Percentiles rank a stretch among this genome's conserved stretches.
phyloP scores from a whole-genome alignment of 2,329 filamentous ascomycete genomes.

The Neofusicoccum cordaticola region DNA sequence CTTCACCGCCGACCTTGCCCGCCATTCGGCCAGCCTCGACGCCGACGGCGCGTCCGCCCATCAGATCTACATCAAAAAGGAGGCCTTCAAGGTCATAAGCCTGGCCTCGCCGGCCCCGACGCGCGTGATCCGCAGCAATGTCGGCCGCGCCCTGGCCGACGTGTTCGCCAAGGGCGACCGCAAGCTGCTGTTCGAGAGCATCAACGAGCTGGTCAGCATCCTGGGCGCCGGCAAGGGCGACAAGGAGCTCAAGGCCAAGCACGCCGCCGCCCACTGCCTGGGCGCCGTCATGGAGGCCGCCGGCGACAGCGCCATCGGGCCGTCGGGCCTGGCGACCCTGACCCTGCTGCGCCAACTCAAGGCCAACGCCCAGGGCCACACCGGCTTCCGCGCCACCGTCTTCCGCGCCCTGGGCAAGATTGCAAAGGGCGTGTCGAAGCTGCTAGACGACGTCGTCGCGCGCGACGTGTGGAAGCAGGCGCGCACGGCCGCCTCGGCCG shows the following conservation, averaged over 20 bases:
- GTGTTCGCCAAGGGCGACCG: constrained; percentile 84
- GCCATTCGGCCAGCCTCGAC: constrained; percentile 72
- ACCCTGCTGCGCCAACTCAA: constrained; percentile 78
- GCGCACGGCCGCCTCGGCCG: constrained; percentile 69
- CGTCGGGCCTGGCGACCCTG: constrained; percentile 72
- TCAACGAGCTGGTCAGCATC: constrained; percentile 79
- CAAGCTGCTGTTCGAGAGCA: constrained; percentile 88
- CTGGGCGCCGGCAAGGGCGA: constrained; percentile 71
- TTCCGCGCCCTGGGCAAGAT: constrained; percentile 76
- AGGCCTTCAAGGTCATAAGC: constrained; percentile 89
- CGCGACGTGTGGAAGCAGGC: constrained; percentile 92
- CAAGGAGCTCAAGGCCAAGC: constrained; percentile 73
- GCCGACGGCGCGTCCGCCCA: constrained; percentile 80
- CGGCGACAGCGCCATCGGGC: constrained; percentile 84
- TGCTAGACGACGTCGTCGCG: constrained; percentile 79
- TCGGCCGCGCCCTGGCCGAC: constrained; percentile 78
- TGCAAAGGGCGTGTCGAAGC: constrained; percentile 68
- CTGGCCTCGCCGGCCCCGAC: constrained; percentile 78
- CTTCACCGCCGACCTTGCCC: constrained; percentile 78
- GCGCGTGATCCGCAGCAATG: constrained; percentile 82
- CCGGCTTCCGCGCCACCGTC: constrained; percentile 75
- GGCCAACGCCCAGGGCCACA: constrained; percentile 66
- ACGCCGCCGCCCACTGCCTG: constrained; percentile 82
- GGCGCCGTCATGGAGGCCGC: constrained; percentile 89
- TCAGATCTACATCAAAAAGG: constrained; percentile 88